These are phyloP conservation scores for Suillus tomentosus DNA, from an alignment of 768 basidiomycete genomes.

Conservation along the genomic window DNA sequence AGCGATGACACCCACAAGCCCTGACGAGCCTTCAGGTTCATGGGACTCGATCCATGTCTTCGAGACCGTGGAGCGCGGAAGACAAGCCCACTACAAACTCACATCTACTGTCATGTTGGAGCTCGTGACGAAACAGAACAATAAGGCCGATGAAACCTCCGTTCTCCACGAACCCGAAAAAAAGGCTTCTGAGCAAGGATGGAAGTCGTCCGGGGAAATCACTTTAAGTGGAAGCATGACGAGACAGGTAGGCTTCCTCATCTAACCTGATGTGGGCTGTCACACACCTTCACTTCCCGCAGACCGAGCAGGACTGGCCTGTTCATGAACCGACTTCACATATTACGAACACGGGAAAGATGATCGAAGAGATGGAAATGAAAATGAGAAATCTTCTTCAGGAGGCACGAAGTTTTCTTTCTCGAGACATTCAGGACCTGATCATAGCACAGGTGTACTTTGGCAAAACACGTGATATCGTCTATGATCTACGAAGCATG, in stretches of 20 bases:
- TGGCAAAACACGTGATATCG: constrained; percentile 94
- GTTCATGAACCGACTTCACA: constrained; percentile 81
- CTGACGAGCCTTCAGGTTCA: constrained; percentile 73
- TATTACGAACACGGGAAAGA: constrained; percentile 89
- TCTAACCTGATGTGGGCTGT: constrained; percentile 13
- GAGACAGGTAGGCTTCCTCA: constrained; percentile 67
- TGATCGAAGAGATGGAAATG: constrained; percentile 99
- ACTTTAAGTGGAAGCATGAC: constrained; percentile 96
- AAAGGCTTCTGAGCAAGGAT: constrained; percentile 43
- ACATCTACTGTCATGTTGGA: constrained; percentile 98
- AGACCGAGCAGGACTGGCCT: constrained; percentile 89
- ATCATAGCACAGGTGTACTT: constrained; percentile 74
- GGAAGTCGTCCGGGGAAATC: constrained; percentile 73
- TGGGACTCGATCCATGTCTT: constrained; percentile 99
- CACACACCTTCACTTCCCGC: constrained; percentile 18
- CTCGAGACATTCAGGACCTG: constrained; percentile 11
- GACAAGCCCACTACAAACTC: constrained; percentile 94
- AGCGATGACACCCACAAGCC: constrained; percentile 62
- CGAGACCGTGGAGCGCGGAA: constrained; percentile 87
- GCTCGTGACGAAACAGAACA: constrained; percentile 59
- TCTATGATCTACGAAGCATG: constrained; percentile 86
- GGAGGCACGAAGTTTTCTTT: constrained; percentile 52
- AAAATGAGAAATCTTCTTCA: constrained; percentile 96
- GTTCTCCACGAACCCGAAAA: constrained; percentile 31
- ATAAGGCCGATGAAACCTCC: constrained; percentile 30